Evolutionary conservation across 768 basidiomycete genomes (phyloP).

Genomic region (Tricholoma terreum): DNA sequence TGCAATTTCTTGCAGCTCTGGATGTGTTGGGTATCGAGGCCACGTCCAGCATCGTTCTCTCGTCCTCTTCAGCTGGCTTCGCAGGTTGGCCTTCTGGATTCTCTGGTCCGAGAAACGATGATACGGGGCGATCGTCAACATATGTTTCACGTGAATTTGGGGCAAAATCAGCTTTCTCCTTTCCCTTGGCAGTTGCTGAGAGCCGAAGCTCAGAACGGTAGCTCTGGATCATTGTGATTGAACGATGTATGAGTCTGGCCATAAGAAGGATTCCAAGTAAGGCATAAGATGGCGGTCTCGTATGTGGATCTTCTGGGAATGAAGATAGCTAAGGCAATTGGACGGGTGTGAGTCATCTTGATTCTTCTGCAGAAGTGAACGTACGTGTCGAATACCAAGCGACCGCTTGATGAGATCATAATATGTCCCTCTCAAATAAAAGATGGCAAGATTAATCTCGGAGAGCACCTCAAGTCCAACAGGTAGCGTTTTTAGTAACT

Average conservation of each 20-base stretch:
- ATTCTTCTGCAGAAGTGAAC: constrained; percentile 4
- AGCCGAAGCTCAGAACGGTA: constrained; percentile 12
- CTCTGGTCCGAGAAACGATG: constrained; percentile 47
- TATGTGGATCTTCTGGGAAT: constrained; percentile 65
- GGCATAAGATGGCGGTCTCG: constrained; percentile 82
- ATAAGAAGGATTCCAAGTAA: constrained; percentile 73
- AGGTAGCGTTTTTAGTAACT: constrained; percentile 43
- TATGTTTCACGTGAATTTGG: constrained; percentile 34
- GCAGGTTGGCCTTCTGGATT: constrained; percentile 52
- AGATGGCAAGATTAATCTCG: constrained; percentile 76
- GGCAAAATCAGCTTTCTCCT: constrained; percentile 28
- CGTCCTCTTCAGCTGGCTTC: constrained; percentile 67
- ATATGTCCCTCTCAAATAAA: constrained; percentile 79
- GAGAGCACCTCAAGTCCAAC: constrained; percentile 48
- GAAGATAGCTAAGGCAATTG: constrained; percentile 60
- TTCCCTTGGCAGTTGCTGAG: constrained; percentile 24
- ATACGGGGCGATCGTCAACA: constrained; percentile 62
- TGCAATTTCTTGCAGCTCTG: constrained; percentile 67
- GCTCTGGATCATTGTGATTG: constrained; percentile 44
- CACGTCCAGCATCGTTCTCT: constrained; percentile 63
- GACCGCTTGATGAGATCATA: constrained; percentile 69
- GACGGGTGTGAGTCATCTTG: background rate
- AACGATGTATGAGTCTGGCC: constrained; percentile 61
- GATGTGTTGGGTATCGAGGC: constrained; percentile 46
- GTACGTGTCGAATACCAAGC: constrained; percentile 66